Evolutionary conservation across 2,329 filamentous ascomycete genomes (phyloP).

Genomic region (Botryosphaeria agaves): DNA sequence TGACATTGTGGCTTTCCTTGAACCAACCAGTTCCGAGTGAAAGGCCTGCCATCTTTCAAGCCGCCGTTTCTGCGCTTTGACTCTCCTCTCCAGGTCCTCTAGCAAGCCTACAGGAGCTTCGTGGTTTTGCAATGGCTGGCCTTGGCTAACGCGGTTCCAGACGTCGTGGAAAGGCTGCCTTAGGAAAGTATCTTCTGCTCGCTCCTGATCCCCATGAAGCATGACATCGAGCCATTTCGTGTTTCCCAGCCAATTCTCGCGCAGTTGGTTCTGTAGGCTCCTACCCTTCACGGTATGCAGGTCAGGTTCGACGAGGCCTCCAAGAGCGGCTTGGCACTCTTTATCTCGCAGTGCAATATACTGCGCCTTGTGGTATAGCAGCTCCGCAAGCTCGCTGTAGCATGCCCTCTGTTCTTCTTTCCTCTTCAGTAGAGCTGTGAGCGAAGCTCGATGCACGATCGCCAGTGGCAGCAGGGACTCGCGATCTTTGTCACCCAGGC

Average conservation of each 20-base stretch:
- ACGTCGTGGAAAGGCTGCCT: slow-evolving; percentile 50
- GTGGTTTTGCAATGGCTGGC: slow-evolving; percentile 39
- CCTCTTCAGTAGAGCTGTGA: slow-evolving; percentile 39
- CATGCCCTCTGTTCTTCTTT: slow-evolving; percentile 42
- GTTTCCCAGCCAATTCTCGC: slow-evolving; percentile 64
- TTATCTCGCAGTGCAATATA: slow-evolving; percentile 38
- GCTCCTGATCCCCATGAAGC: slow-evolving; percentile 44
- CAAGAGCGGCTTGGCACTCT: slow-evolving; percentile 12
- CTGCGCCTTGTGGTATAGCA: slow-evolving; percentile 46
- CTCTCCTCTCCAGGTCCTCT: slow-evolving; percentile 52
- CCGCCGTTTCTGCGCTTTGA: slow-evolving; percentile 48
- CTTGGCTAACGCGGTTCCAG: slow-evolving; percentile 49
- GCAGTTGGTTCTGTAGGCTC: slow-evolving; percentile 38
- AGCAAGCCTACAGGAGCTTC: slow-evolving; percentile 37
- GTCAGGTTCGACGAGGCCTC: slow-evolving; percentile 12
- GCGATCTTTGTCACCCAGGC: slow-evolving; percentile 13
- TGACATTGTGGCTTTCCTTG: no score
- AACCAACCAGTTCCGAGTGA: no score
- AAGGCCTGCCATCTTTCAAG: slow-evolving; percentile 62
- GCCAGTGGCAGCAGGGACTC: slow-evolving; percentile 43
- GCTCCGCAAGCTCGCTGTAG: slow-evolving; percentile 45
- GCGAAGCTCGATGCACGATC: slow-evolving; percentile 52
- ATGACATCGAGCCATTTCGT: slow-evolving; percentile 57
- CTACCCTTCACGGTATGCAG: slow-evolving; percentile 14
- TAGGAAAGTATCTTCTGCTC: slow-evolving; percentile 44